A percentile compares a stretch with the other conserved stretches of the same genome.
Conservation (phyloP, 75 land plant species). For the Selaginella tamariscina region DNA sequence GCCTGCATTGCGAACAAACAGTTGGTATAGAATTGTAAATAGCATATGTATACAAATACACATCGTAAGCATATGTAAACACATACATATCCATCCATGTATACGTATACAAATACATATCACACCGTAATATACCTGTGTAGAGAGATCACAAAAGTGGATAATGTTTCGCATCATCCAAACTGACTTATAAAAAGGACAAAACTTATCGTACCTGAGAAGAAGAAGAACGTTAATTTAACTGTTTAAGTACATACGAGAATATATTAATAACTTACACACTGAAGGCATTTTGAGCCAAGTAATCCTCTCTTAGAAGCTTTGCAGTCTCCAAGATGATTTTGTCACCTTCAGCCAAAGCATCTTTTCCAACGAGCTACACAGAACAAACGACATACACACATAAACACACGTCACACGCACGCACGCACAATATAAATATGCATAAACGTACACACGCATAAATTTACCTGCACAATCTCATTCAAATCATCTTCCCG, state of each 20-base stretch:
- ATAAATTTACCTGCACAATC: constrained; percentile 86
- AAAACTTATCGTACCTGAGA: constrained; percentile 88
- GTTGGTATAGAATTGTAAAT: no score
- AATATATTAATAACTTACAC: constrained; percentile 42
- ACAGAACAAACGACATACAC: constrained; percentile 4
- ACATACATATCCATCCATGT: no score
- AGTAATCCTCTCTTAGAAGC: constrained; percentile 92
- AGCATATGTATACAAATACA: no score
- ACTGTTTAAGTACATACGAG: no score
- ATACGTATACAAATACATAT: no score
- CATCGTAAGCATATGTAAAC: no score
- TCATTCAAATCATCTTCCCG: constrained; percentile 99
- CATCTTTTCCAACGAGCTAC: constrained; percentile 99
- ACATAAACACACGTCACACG: background rate
- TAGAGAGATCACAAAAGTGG: constrained; percentile 79
- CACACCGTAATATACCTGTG: no score
- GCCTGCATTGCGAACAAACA: constrained; percentile 76
- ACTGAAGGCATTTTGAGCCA: constrained; percentile 98
- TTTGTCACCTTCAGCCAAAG: constrained; percentile 89
- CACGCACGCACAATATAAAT: background rate
- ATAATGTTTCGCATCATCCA: constrained; percentile 99
- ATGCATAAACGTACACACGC: background rate
- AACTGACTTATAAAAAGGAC: constrained; percentile 96
- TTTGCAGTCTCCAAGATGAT: constrained; percentile 90
- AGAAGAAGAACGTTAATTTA: background rate